Conservation (phyloP, 768 basidiomycete species). For the Daedaleopsis sinensis region DNA sequence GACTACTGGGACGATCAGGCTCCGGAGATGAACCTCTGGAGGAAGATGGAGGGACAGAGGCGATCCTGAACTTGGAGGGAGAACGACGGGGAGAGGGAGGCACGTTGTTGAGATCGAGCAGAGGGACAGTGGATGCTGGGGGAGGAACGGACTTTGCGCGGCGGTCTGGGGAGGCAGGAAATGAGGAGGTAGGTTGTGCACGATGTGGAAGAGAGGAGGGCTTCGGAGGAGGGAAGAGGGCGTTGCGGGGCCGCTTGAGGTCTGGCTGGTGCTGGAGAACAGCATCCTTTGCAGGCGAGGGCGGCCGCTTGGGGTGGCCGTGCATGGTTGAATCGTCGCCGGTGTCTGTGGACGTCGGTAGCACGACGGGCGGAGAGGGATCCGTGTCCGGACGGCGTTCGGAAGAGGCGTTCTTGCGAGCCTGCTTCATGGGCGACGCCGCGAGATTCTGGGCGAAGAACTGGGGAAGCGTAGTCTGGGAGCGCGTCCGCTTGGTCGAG, state of each 20-base stretch:
- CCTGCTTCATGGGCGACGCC: conserved; percentile 13
- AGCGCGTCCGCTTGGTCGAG: conserved; percentile 13
- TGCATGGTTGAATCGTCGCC: background rate
- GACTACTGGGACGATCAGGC: background rate
- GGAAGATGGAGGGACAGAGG: conserved; percentile 21
- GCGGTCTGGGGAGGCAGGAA: background rate
- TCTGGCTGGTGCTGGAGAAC: conserved; percentile 7
- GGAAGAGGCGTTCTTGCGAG: background rate
- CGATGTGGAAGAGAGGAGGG: conserved; percentile 12
- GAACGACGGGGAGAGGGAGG: conserved; percentile 22
- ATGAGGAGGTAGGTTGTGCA: background rate
- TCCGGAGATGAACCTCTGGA: background rate
- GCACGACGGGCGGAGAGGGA: background rate
- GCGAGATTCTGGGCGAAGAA: conserved; percentile 4
- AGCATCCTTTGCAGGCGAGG: conserved; percentile 14
- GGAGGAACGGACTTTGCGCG: conserved; percentile 23
- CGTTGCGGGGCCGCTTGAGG: conserved; percentile 13
- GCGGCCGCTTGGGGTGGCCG: conserved; percentile 11
- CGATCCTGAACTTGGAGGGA: conserved; percentile 22
- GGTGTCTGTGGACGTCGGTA: background rate
- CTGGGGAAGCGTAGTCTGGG: conserved; percentile 11
- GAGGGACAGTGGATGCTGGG: conserved; percentile 14
- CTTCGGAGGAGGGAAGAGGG: conserved; percentile 4
- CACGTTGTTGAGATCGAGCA: conserved; percentile 21
- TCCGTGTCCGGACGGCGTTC: background rate